Evolutionary conservation across 2,329 filamentous ascomycete genomes (phyloP), one percentile per base, ranked within the genome.

Genomic region (Chaetomium sp.): DNA sequence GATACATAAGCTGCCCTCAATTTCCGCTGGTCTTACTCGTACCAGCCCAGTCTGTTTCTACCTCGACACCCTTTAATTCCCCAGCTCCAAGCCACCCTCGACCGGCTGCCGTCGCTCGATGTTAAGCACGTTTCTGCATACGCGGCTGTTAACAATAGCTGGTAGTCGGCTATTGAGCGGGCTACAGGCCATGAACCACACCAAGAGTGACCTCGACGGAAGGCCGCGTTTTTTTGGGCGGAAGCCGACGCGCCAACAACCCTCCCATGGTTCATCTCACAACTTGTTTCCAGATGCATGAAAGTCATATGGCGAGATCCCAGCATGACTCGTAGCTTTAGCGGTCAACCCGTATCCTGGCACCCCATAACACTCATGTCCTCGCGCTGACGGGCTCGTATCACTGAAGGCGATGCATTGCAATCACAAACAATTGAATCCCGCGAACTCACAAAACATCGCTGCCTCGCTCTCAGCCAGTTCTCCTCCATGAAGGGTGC

Each of bases 31-130:
- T 33, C 45, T 35, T 35, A 58, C 60, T 29, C 49, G 57, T 63
- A 65, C 60, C 66, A 42, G 50, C 53, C 38, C 42, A 45, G 55
- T 50, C 19, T 27, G 35, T 23, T 25, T 31, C 25, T 47, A 12
- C 49, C 38, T 59, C 61, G 57, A 65, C 58, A 64, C 63, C 63
- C 63, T 67, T 67, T 70, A 67, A 70, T 67, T 62, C 58, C 60
- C 50, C 55, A 23, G 53, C 25, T 38, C 60, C 57, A 61, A 63
- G 55, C 57, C 51, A 50, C 49, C 16, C 6, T 33, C 42, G 9
- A 9, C 33, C 33, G 29, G 29, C n/a, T 51, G 45, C 25, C 42
- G 8, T 33, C 13, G 42, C n/a, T 25, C 27, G 23, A 59, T 25
- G 27, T 57, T 38, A 4, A 35, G 38, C 38, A 42, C 51, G 29